Base-by-base conservation (phyloP, 2,329 filamentous ascomycete genomes). In the Fusarium verrucosum region DNA sequence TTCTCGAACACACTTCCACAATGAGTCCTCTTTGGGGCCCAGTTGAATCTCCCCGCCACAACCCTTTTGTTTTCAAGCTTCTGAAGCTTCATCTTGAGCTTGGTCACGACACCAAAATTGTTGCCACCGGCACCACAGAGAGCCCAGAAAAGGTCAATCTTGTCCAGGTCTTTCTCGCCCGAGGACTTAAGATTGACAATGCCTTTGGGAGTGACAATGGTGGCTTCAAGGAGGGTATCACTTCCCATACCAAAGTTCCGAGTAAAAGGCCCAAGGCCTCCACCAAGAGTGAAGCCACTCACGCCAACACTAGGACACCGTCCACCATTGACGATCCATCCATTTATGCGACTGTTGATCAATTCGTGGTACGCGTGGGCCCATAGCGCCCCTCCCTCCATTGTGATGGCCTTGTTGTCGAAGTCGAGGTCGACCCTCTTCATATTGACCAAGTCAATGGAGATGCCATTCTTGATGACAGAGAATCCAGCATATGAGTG, bases 51-150 rank as follows among this genome's bases (percentile, higher is more conserved):
- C 1, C 73, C 74, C 8, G 70, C 69, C 2, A 73, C 70, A 0
- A 77, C 61, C 3, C 30, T 25, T 1, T 25, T 0, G 7, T 52
- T 36, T 0, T 26, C 19, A 1, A 75, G 58, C 5, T 68, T 8
- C 10, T 69, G 38, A 23, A 75, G 32, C 3, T 50, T 38, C 19
- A 77, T 28, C 50, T 74, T 76, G 58, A 77, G 66, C 20, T 74
- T 14, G 1, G 72, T 70, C 1, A 79, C 60, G 3, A 81, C 73
- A 0, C 79, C 79, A 25, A 77, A 81, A 5, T 79, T 81, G 3
- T 76, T 78, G 10, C 75, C 75, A 0, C 79, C 79, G 4, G 73
- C 78, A 6, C 79, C 79, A 1, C 75, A 69, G 4, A 80, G 71
- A 0, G 78, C 79, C 69, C 75, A 80, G 66, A 81, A 81, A 2